Evolutionary conservation across 2,329 filamentous ascomycete genomes (phyloP), one percentile per base, ranked within the genome.

Genomic region (Cladosporium austrohemisphaericum): DNA sequence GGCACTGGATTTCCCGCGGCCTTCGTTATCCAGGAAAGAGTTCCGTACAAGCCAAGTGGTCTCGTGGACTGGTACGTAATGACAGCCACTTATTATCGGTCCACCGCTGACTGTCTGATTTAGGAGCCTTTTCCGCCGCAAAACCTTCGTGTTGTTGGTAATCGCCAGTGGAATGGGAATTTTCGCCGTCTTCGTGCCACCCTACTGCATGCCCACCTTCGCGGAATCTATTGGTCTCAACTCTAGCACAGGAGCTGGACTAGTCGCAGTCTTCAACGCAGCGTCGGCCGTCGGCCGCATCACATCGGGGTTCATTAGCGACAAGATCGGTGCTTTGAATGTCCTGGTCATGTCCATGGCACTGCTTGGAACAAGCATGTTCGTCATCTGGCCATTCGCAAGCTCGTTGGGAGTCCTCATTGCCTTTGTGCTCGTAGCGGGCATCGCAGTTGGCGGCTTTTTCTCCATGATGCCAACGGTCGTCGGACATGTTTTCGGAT

Each of bases 391-490:
- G 81, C 81, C 81, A 0, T 71, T 79, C 0, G 79, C 78, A 1
- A 76, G 68, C 7, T 74, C 75, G 0, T 61, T 84, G 1, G 77
- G 67, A 0, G 78, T 79, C 0, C 60, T 84, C 22, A 65, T 77
- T 13, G 63, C 75, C 0, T 85, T 85, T 57, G 77, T 77, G 7
- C 67, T 83, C 5, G 65, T 84, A 18, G 84, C 83, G 54, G 81
- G 81, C 0, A 65, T 75, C 29, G 73, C 76, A 4, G 84, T 83
- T 56, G 81, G 81, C 0, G 79, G 76, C 0, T 84, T 84, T 67
- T 84, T 85, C 58, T 75, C 77, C 1, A 77, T 77, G 0, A 81
- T 84, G 71, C 81, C 81, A 0, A 83, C 81, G 0, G 80, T 80
- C 2, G 76, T 84, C 0, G 75, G 77, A 0, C 80, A 75, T 54